These are phyloP conservation scores for Kwoniella sp. DNA, from an alignment of 768 basidiomycete genomes.

Conservation along the genomic window DNA sequence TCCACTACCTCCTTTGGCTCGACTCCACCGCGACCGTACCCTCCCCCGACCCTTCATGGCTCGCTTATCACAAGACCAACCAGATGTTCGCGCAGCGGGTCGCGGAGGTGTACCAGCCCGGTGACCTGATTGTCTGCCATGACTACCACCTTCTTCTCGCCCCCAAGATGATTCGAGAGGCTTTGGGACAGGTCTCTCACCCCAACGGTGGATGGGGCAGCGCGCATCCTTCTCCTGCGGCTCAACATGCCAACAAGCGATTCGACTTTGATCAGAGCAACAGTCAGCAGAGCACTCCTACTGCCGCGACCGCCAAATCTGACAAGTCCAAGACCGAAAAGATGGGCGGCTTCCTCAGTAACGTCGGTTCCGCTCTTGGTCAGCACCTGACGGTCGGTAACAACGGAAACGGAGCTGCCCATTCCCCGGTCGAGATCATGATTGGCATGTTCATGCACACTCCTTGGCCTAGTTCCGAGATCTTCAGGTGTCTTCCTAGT, in stretches of 20 bases:
- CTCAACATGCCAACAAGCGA: constrained; percentile 23
- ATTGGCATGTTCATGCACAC: constrained; percentile 95
- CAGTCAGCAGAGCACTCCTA: constrained; percentile 6
- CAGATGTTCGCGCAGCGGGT: constrained; percentile 77
- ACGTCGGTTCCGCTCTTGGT: constrained; percentile 35
- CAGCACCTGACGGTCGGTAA: constrained; percentile 21
- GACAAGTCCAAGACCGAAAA: constrained; percentile 11
- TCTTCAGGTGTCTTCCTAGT: constrained; percentile 90
- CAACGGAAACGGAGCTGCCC: constrained; percentile 14
- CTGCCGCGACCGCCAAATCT: constrained; percentile 1
- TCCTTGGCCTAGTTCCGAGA: constrained; percentile 93
- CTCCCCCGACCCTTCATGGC: constrained; percentile 69
- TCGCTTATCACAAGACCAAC: constrained; percentile 76
- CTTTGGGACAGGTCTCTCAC: constrained; percentile 51
- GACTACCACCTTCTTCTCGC: constrained; percentile 95
- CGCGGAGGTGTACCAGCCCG: constrained; percentile 71
- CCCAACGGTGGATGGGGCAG: constrained; percentile 20
- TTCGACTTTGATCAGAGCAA: constrained; percentile 37
- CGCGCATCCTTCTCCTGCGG: constrained; percentile 29
- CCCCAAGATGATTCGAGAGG: constrained; percentile 73
- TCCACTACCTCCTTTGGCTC: constrained; percentile 98
- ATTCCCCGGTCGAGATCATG: constrained; percentile 59
- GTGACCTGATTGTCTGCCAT: constrained; percentile 76
- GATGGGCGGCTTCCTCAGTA: constrained; percentile 34
- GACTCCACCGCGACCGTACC: constrained; percentile 81